A percentile compares a stretch with the other conserved stretches of the same genome.
phyloP scores from a whole-genome alignment of 805 yeast genomes.

The Yarrowia sp. region DNA sequence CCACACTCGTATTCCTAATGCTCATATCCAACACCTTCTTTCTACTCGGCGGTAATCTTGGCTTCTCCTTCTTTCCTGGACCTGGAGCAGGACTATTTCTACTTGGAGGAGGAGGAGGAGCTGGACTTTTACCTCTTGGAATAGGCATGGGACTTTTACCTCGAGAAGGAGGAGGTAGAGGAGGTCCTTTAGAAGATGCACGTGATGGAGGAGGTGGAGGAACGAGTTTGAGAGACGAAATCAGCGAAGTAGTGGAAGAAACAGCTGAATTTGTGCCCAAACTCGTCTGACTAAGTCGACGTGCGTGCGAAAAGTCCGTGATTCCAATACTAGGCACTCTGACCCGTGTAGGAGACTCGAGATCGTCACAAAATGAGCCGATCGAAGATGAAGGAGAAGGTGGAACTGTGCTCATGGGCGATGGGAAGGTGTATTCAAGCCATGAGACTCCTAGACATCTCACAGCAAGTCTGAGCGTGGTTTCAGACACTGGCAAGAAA shows the following conservation, averaged over 20 bases:
- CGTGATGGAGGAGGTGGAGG: conserved; percentile 25
- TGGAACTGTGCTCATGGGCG: conserved; percentile 7
- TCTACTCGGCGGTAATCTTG: conserved; percentile 1
- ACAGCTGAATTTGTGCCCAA: neutral
- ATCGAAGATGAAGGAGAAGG: neutral
- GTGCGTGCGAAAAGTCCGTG: neutral
- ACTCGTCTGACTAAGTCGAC: conserved; percentile 13
- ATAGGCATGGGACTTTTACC: neutral
- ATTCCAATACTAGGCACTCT: conserved; percentile 5
- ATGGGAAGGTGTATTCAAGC: conserved; percentile 31
- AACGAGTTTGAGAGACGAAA: conserved; percentile 4
- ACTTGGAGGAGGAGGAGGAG: conserved; percentile 6
- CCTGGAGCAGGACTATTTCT: neutral
- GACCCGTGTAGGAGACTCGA: neutral
- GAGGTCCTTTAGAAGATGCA: conserved; percentile 3
- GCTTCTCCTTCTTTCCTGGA: neutral
- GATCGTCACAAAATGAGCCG: neutral
- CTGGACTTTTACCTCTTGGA: neutral
- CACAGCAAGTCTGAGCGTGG: conserved; percentile 35
- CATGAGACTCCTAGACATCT: conserved; percentile 35
- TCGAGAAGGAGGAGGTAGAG: neutral
- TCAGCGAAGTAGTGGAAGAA: neutral
- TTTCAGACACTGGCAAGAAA: conserved; percentile 29
- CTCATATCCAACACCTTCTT: conserved; percentile 12
- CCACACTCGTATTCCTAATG: neutral